Evolutionary conservation across 2,329 filamentous ascomycete species (phyloP), one percentile per base, ranked within the genome.

Genomic region (Penicillium sp.): DNA sequence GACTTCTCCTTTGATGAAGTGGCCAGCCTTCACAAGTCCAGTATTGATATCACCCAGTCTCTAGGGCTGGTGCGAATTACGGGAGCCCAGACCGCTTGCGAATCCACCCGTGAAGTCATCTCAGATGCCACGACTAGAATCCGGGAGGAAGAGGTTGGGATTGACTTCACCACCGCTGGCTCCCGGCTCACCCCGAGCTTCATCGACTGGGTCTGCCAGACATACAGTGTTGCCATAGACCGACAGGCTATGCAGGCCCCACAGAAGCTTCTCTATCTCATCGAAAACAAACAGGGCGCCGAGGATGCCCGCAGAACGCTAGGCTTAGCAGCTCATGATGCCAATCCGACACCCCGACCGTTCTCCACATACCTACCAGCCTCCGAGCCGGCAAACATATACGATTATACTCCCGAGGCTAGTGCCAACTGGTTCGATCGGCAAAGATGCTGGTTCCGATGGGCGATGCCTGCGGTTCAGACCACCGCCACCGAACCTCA

Each of bases 1-100:
- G 54, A 68, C 46, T 72, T 72, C 48, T 75, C 73, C 3, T 70
- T 76, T 40, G 70, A 73, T 45, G 68, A 71, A 25, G 44, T 77
- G 44, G 72, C 75, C 18, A 64, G 60, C 48, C 57, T 72, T 3
- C 63, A 73, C 47, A 65, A 65, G 25, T 70, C 66, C 11, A 71
- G 68, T 20, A 74, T 77, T 35, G 73, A 77, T 53, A 60, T 75
- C 31, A 70, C 67, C 1, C 65, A 62, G 44, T 65, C 67, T 7
- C 54, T 72, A 23, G 67, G 69, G 3, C 59, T 76, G 27, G 60
- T 77, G 25, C 67, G 71, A 47, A 62, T 76, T 29, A 75, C 71
- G 8, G 74, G 73, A 12, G 63, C 56, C 42, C 64, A 69, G 47
- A 45, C 53, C 37, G 53, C 67, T 12, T 75, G 73, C 43, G 67